A percentile compares a stretch with the other conserved stretches of the same genome.
Conservation (phyloP, 345 rosid species). For the Anacardium occidentale region DNA sequence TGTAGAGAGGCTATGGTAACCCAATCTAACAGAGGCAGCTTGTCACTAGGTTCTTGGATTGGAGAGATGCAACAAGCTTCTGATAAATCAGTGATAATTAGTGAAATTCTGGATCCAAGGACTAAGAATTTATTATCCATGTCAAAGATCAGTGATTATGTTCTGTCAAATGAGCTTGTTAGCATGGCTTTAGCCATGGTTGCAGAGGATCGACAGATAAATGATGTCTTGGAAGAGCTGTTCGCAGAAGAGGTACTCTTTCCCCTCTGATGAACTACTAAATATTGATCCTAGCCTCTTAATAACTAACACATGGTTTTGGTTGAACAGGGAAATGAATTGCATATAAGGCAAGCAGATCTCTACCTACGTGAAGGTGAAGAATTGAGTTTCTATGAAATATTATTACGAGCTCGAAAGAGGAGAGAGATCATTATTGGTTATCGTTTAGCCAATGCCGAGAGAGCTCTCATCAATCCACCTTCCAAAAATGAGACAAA, state of each 20-base stretch:
- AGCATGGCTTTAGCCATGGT: conserved; percentile 89
- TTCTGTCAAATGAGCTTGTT: conserved; percentile 71
- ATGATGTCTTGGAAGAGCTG: conserved; percentile 66
- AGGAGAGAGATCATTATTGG: conserved; percentile 69
- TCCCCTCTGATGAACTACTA: no score
- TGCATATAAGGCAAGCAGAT: conserved; percentile 63
- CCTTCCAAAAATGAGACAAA: conserved; percentile 46
- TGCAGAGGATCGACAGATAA: conserved; percentile 76
- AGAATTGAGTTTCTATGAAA: conserved; percentile 63
- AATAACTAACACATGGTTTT: neutral
- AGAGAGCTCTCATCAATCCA: conserved; percentile 65
- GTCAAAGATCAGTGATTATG: conserved; percentile 77
- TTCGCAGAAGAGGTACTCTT: conserved; percentile 70
- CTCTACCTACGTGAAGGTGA: conserved; percentile 57
- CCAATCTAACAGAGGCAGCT: conserved; percentile 42
- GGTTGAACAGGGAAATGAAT: conserved; percentile 58
- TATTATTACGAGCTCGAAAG: conserved; percentile 52
- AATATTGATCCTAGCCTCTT: neutral
- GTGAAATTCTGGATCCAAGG: conserved; percentile 77
- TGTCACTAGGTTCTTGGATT: conserved; percentile 65
- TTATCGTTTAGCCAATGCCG: conserved; percentile 48
- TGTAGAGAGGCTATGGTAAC: conserved; percentile 41
- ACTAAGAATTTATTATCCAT: conserved; percentile 59
- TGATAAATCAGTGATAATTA: conserved; percentile 61
- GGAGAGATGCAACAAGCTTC: conserved; percentile 87